Evolutionary conservation across 176 grass and related monocot genomes (phyloP), one percentile per base, ranked within the genome.

Genomic region (Aegilops tauschii): DNA sequence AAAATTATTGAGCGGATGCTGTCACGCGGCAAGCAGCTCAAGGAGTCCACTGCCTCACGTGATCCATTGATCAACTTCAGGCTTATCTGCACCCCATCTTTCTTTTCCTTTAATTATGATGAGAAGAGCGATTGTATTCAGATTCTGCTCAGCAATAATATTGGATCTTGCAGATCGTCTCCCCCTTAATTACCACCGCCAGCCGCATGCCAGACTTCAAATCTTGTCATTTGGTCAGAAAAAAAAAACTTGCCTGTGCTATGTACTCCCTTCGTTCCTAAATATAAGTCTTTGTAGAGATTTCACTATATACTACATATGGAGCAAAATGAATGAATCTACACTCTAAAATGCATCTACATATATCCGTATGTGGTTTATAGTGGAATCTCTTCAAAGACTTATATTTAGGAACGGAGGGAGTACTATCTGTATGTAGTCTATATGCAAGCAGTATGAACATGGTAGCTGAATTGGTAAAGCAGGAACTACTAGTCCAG

Each of bases 11-110:
- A 59, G 69, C 35, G 82, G 81, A 83, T 77, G 56, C 58, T 45
- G 61, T 74, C 83, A 80, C 81, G 86, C 62, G 84, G 59, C 73
- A 86, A 65, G 50, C 74, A 61, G 70, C 49, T 78, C 69, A 72
- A 61, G 69, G 20, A 66, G 89, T 91, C 80, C 83, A 86, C 83
- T 73, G 50, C 30, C 76, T 91, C 92, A 93, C 92, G 92, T 91
- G 92, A 84, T 81, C 80, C 21, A 1, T 49, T 21, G 58, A 89
- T 90, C 78, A 79, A 82, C 88, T 6, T 82, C 62, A 23, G 21
- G 45, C 85, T 74, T 42, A 17, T 74, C 40, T 34, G 39, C 54
- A 0, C 56, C 13, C 49, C 74, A 68, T 49, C 42, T 74, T 80
- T 84, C 74, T 32, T 82, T 80, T 59, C 56, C 64, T 40, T 65